phyloP scores from a whole-genome alignment of 805 yeast genomes.

The Suhomyces emberorum region DNA sequence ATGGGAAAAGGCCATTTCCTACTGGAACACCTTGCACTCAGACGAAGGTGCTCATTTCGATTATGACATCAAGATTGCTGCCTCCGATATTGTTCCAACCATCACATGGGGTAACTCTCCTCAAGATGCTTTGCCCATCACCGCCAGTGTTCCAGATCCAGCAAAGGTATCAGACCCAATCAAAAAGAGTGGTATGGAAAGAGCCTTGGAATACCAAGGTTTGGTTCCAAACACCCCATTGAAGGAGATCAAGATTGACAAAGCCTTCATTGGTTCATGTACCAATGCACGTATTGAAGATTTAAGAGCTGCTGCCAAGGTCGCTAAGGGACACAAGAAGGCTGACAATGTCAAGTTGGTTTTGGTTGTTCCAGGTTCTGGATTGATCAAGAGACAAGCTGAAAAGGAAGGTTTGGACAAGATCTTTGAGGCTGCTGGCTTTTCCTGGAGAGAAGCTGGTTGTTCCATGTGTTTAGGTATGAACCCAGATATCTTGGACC shows the following conservation, averaged over 20 bases:
- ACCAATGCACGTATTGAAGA: slow-evolving; percentile 96
- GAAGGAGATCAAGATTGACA: slow-evolving; percentile 73
- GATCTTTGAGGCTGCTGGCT: slow-evolving; percentile 87
- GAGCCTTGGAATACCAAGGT: slow-evolving; percentile 93
- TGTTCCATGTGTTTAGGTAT: slow-evolving; percentile 99
- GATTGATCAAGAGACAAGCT: slow-evolving; percentile 89
- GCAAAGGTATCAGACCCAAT: slow-evolving; percentile 64
- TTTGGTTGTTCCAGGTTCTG: slow-evolving; percentile 96
- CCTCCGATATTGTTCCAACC: slow-evolving; percentile 87
- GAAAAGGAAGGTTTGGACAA: slow-evolving; percentile 93
- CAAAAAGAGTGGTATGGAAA: slow-evolving; percentile 78
- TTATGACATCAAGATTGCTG: slow-evolving; percentile 73
- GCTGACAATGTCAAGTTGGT: slow-evolving; percentile 80
- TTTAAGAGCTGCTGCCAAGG: slow-evolving; percentile 90
- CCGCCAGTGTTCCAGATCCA: slow-evolving; percentile 90
- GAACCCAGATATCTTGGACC: slow-evolving; percentile 96
- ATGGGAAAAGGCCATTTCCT: slow-evolving; percentile 90
- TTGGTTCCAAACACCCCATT: slow-evolving; percentile 79
- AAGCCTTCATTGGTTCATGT: slow-evolving; percentile 97
- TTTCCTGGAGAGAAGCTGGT: slow-evolving; percentile 99
- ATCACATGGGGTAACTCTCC: slow-evolving; percentile 99
- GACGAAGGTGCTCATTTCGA: slow-evolving; percentile 93
- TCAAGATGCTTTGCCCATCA: slow-evolving; percentile 95
- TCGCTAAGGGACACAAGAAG: slow-evolving; percentile 84
- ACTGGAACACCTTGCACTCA: slow-evolving; percentile 85